Evolutionary conservation across 2,329 filamentous ascomycete species (phyloP).

Genomic region (Thelonectria rubi): DNA sequence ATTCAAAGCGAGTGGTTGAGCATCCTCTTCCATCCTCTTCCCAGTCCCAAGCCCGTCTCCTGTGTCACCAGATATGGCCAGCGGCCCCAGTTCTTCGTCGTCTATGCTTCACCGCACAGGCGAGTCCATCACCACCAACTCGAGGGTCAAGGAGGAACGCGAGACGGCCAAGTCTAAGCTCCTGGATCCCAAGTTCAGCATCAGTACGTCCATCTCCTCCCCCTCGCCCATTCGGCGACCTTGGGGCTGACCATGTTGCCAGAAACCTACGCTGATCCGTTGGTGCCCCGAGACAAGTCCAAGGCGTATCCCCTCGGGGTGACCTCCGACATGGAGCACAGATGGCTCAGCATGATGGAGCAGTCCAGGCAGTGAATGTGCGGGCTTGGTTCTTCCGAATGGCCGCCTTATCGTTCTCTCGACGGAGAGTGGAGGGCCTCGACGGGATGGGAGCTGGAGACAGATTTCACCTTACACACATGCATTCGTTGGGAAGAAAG

Average conservation of each 20-base stretch:
- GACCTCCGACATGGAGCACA: conserved; percentile 53
- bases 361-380: conserved; percentile 22
- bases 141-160: conserved; percentile 55
- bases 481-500: not conserved
- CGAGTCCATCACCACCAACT: conserved; percentile 36
- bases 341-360: conserved; percentile 49
- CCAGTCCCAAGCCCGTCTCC: too few relatives aligned
- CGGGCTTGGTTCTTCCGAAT: not conserved
- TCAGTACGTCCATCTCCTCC: conserved; percentile 48
- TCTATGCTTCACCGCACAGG: conserved; percentile 35
- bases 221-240: too few relatives aligned
- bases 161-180: conserved; percentile 52
- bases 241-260: conserved; percentile 23
- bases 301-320: conserved; percentile 50
- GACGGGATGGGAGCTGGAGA: conserved; percentile 5
- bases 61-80: conserved; percentile 31
- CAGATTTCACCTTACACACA: not conserved
- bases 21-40: not conserved
- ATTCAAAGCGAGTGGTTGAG: not conserved
- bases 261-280: conserved; percentile 56
- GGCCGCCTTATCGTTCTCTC: not conserved
- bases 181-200: conserved; percentile 57
- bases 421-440: conserved; percentile 14
- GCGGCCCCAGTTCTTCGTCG: conserved; percentile 31
- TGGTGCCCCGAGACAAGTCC: conserved; percentile 50